Conservation (phyloP, 495 filamentous ascomycete species). For the Aspergillus bertholletiae region DNA sequence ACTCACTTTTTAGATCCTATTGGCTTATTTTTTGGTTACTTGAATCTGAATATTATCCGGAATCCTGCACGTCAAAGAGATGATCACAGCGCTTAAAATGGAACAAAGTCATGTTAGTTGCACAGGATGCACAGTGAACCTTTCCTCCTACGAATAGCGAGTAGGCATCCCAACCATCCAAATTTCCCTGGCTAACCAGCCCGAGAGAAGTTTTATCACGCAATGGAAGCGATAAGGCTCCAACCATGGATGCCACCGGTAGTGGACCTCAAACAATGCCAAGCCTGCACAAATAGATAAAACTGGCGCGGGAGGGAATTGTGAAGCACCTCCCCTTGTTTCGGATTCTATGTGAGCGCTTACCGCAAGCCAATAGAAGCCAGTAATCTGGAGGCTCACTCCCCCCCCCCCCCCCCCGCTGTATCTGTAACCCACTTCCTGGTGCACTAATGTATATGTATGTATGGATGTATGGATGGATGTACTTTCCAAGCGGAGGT, state of each 20-base stretch:
- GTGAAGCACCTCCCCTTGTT: constrained; percentile 28
- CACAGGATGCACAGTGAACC: background rate
- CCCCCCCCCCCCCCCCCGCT: background rate
- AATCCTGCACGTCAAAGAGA: background rate
- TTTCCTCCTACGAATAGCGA: too few species aligned
- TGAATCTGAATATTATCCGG: background rate
- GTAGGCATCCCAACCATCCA: background rate
- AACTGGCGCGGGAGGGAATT: constrained; percentile 24
- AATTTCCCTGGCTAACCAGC: background rate
- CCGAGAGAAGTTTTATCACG: background rate
- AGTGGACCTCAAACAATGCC: constrained; percentile 18
- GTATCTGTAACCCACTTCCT: background rate
- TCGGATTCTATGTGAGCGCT: constrained; percentile 21
- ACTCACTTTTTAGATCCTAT: background rate
- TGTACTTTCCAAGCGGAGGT: background rate
- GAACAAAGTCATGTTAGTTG: background rate
- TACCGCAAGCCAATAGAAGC: constrained; percentile 12
- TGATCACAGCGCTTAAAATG: constrained; percentile 4
- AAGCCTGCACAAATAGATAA: constrained; percentile 21
- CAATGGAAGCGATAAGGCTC: background rate
- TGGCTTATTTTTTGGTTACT: background rate
- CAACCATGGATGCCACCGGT: constrained; percentile 2
- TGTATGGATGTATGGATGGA: background rate
- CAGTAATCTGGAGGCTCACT: background rate
- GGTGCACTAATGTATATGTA: background rate